These are phyloP conservation scores for Cordyceps militaris DNA, from an alignment of 2,329 filamentous ascomycete genomes.

Conservation along the genomic window DNA sequence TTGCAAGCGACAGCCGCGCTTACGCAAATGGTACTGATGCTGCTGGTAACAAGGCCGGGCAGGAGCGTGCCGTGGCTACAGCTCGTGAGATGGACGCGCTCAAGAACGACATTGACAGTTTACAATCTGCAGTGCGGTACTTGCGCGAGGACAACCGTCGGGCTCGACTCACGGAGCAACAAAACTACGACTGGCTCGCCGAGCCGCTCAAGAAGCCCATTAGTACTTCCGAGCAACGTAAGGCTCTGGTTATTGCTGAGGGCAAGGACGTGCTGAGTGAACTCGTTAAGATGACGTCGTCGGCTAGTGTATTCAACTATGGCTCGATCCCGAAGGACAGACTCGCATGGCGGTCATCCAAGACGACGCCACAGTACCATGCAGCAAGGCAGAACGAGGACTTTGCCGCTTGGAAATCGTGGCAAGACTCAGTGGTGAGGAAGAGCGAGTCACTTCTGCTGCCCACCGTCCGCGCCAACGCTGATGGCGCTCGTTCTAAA, in stretches of 20 bases:
- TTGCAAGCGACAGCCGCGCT: conserved; percentile 54
- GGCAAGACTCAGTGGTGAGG: conserved; percentile 48
- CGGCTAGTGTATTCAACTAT: conserved; percentile 54
- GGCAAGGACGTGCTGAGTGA: conserved; percentile 57
- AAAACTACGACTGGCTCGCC: conserved; percentile 51
- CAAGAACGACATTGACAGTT: conserved; percentile 57
- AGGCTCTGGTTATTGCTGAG: conserved; percentile 49
- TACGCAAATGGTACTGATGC: conserved; percentile 47
- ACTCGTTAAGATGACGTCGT: conserved; percentile 54
- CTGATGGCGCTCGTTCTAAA: conserved; percentile 13
- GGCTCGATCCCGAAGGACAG: conserved; percentile 48
- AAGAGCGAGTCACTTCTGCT: conserved; percentile 38
- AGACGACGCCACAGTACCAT: conserved; percentile 57
- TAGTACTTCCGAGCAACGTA: conserved; percentile 41
- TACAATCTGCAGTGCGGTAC: conserved; percentile 60
- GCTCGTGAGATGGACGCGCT: conserved; percentile 67
- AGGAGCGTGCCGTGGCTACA: conserved; percentile 62
- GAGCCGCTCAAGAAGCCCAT: conserved; percentile 48
- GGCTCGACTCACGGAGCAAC: conserved; percentile 50
- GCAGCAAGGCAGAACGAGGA: conserved; percentile 59
- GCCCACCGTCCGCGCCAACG: conserved; percentile 11
- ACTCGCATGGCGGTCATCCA: conserved; percentile 59
- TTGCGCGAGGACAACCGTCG: conserved; percentile 61
- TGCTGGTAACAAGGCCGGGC: conserved; percentile 47
- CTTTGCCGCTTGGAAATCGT: conserved; percentile 53